These are phyloP conservation scores for Liquidambar formosana DNA, from an alignment of 164 flowering plant species.

Conservation along the genomic window DNA sequence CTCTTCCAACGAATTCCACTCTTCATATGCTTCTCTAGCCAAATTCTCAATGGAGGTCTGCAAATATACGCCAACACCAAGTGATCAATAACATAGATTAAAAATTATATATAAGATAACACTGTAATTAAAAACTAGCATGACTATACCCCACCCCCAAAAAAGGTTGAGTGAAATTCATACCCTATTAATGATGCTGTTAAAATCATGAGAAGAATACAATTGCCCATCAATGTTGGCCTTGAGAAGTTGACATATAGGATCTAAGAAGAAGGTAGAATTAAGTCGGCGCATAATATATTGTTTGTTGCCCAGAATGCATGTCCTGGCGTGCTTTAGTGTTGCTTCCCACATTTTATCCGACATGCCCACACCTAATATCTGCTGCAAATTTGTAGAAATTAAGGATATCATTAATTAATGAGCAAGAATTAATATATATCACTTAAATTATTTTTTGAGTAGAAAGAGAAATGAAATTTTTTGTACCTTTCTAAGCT, in stretches of 20 bases:
- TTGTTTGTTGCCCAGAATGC: constrained; percentile 47
- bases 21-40: constrained; percentile 36
- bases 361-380: constrained; percentile 67
- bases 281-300: constrained; percentile 24
- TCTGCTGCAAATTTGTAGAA: no score
- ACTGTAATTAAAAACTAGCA: not conserved
- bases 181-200: constrained; percentile 16
- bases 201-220: constrained; percentile 21
- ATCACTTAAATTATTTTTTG: no score
- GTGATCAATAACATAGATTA: no score
- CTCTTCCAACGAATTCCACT: constrained; percentile 37
- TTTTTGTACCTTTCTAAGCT: constrained; percentile 48
- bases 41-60: constrained; percentile 36
- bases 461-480: no score
- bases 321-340: constrained; percentile 58
- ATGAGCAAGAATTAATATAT: no score
- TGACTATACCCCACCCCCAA: not conserved
- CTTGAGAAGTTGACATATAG: constrained; percentile 55
- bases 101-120: no score
- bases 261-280: constrained; percentile 35
- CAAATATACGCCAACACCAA: not conserved
- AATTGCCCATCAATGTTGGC: constrained; percentile 39
- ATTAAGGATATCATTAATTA: no score
- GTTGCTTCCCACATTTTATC: constrained; percentile 77
- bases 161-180: not conserved